A percentile compares a stretch with the other conserved stretches of the same genome.
These are phyloP conservation scores for Geotrichum ghanense DNA, from an alignment of 805 yeast species.

Conservation along the genomic window DNA sequence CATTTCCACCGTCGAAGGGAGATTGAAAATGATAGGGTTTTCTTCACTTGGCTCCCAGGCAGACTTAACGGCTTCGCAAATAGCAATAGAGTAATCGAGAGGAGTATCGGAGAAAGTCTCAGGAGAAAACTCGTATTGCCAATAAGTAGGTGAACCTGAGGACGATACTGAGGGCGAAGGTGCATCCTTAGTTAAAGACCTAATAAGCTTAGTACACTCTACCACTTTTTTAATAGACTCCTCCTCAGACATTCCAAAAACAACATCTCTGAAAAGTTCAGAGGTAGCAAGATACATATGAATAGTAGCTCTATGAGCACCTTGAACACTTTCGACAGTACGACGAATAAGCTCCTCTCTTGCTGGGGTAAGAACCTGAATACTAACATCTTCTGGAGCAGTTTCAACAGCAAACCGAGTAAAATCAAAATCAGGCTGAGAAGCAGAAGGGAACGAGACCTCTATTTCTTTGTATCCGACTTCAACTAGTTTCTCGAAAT, in stretches of 20 bases:
- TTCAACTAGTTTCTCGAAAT: slow-evolving; percentile 55
- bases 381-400: slow-evolving; percentile 66
- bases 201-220: slow-evolving; percentile 49
- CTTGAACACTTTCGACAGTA: slow-evolving; percentile 60
- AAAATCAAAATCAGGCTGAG: slow-evolving; percentile 71
- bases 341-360: slow-evolving; percentile 61
- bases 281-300: slow-evolving; percentile 72
- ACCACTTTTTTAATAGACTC: slow-evolving; percentile 53
- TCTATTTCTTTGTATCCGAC: slow-evolving; percentile 77
- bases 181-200: slow-evolving; percentile 53
- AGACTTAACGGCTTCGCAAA: slow-evolving; percentile 63
- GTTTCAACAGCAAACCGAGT: slow-evolving; percentile 62
- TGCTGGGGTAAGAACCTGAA: slow-evolving; percentile 69
- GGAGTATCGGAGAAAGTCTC: slow-evolving; percentile 68
- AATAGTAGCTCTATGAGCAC: slow-evolving; percentile 66
- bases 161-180: slow-evolving; percentile 29
- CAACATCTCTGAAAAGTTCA: slow-evolving; percentile 60
- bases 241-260: slow-evolving; percentile 47
- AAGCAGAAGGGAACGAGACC: slow-evolving; percentile 73
- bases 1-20: slow-evolving; percentile 81
- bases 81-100: slow-evolving; percentile 47
- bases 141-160: slow-evolving; percentile 38
- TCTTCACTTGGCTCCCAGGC: slow-evolving; percentile 64
- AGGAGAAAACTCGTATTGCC: slow-evolving; percentile 74
- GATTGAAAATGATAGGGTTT: slow-evolving; percentile 62